A percentile compares a stretch with the other conserved stretches of the same genome.
phyloP scores from a whole-genome alignment of 2,329 filamentous ascomycete genomes.

The Fusarium continuum region DNA sequence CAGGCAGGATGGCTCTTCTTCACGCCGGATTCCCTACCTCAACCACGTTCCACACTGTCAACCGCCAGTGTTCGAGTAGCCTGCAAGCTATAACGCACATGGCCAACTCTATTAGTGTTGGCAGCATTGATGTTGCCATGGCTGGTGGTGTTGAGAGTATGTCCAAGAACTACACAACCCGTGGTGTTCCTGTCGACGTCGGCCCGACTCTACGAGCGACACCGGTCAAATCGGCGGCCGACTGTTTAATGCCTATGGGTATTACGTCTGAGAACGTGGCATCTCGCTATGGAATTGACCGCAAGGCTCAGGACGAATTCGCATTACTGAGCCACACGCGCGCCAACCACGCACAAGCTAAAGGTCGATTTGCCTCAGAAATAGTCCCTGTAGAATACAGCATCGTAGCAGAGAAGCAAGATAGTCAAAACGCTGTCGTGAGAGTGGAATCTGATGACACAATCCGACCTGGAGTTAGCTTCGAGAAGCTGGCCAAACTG shows the following conservation, averaged over 20 bases:
- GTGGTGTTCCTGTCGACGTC: constrained; percentile 80
- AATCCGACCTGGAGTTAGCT: constrained; percentile 56
- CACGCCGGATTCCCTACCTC: constrained; percentile 78
- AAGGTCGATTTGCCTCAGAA: constrained; percentile 77
- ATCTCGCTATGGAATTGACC: constrained; percentile 72
- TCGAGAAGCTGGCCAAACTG: constrained; percentile 75
- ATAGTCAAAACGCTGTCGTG: too few species aligned
- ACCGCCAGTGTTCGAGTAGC: constrained; percentile 84
- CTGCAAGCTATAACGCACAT: constrained; percentile 80
- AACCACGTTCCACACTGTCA: constrained; percentile 84
- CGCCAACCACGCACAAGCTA: constrained; percentile 73
- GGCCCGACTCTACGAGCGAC: constrained; percentile 76
- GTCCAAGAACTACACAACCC: constrained; percentile 84
- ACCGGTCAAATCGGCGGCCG: constrained; percentile 72
- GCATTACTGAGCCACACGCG: constrained; percentile 77
- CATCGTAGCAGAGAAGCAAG: neutral
- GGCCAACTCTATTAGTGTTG: constrained; percentile 77
- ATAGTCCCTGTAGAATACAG: constrained; percentile 71
- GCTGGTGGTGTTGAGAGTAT: constrained; percentile 95
- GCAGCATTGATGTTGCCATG: constrained; percentile 76
- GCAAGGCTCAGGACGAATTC: constrained; percentile 83
- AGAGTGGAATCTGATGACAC: constrained; percentile 68
- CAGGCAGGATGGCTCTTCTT: constrained; percentile 86
- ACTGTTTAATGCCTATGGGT: constrained; percentile 95
- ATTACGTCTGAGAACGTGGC: constrained; percentile 92